These are phyloP conservation scores for Xanthoconium separans DNA, from an alignment of 1,284 basidiomycete species.

Conservation along the genomic window DNA sequence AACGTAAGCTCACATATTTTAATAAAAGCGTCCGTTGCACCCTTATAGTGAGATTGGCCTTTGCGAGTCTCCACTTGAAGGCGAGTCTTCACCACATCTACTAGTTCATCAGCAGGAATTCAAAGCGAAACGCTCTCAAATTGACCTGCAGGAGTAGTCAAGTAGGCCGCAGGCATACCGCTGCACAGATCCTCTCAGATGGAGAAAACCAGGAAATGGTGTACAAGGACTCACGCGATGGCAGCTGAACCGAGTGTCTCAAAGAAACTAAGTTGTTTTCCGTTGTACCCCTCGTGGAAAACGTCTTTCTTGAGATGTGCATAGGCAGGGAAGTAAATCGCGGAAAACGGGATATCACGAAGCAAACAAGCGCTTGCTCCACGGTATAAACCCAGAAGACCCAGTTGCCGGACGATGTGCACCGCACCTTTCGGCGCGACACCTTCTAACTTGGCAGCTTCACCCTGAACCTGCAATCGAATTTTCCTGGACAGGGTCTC, in stretches of 20 bases:
- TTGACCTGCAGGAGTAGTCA: slow-evolving; percentile 81
- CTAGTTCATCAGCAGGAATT: slow-evolving; percentile 15
- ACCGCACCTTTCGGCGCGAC: slow-evolving; percentile 81
- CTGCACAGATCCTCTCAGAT: slow-evolving; percentile 37
- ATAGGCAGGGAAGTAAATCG: slow-evolving; percentile 82
- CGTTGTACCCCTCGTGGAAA: slow-evolving; percentile 94
- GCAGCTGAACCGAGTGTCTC: slow-evolving; percentile 87
- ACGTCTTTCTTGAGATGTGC: slow-evolving; percentile 88
- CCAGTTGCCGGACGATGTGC: slow-evolving; percentile 92
- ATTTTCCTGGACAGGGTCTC: slow-evolving; percentile 71
- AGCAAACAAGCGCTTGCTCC: slow-evolving; percentile 87
- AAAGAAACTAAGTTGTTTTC: slow-evolving; percentile 88
- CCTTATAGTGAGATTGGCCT: slow-evolving; percentile 93
- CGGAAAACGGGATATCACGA: slow-evolving; percentile 94
- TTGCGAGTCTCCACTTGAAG: slow-evolving; percentile 94
- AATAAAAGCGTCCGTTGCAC: slow-evolving; percentile 83
- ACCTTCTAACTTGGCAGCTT: slow-evolving; percentile 84
- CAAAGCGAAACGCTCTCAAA: slow-evolving; percentile 8
- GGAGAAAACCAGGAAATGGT: slow-evolving; percentile 18
- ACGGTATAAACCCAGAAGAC: slow-evolving; percentile 90
- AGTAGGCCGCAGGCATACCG: slow-evolving; percentile 94
- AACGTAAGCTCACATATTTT: slow-evolving; percentile 73
- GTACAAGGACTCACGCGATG: slow-evolving; percentile 64
- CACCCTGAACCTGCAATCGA: slow-evolving; percentile 94
- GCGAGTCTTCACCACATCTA: slow-evolving; percentile 98